Evolutionary conservation across 2,329 filamentous ascomycete species (phyloP), one percentile per base, ranked within the genome.

Genomic region (Alternaria burnsii): DNA sequence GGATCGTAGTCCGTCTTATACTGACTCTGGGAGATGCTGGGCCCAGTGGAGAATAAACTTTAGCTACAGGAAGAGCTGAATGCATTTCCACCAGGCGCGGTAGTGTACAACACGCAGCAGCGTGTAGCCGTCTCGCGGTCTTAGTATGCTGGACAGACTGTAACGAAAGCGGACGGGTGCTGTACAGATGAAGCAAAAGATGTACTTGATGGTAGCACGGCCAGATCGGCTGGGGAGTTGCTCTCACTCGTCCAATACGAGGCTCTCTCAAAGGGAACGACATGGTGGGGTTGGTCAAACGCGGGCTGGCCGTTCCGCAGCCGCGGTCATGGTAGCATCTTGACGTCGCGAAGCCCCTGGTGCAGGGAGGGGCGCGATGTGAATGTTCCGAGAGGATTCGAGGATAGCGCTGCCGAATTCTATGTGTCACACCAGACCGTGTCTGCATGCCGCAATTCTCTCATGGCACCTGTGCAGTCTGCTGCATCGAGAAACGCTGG

Each of bases 301-400:
- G 71, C 74, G 72, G 78, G 75, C 77, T 76, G 77, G 67, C 67
- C 74, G 69, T 73, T 75, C 79, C 78, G 79, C 75, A 77, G 76
- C 78, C 79, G 76, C 78, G 78, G 74, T 65, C 74, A 78, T 79
- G 79, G 78, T 79, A 78, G 76, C 77, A 78, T 73, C 65, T 69
- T 66, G 64, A 73, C 71, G 74, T 74, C 73, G 71, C 70, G 71
- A 70, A 79, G 77, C 77, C 79, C 71, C 67, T 41, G 62, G 69
- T 63, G 61, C 66, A 69, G 62, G 63, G 52, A 48, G 60, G 57
- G 47, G 59, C 60, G 67, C 65, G 63, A 67, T 65, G 67, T 54
- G 66, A 68, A 70, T 58, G 50, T 58, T 72, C 68, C 67, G 68
- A 69, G 58, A 62, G 62, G 58, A 46, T 61, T 70, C 52, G 61